Conservation (phyloP, 768 basidiomycete species). For the Coprinopsis marcescibilis region DNA sequence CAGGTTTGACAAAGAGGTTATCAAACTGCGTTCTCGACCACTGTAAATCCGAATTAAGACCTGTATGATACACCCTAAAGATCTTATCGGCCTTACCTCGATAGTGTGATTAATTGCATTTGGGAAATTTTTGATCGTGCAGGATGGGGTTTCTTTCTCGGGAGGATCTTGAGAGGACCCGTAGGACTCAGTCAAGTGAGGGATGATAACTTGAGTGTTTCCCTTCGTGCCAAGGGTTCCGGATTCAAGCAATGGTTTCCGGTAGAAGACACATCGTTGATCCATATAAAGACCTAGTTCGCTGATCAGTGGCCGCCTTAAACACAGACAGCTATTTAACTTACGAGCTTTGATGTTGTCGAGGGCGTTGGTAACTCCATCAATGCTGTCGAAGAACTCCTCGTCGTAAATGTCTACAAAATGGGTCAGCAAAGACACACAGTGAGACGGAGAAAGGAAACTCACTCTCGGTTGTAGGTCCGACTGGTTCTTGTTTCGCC, state of each 20-base stretch:
- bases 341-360: conserved; percentile 95
- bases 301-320: neutral
- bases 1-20: conserved; percentile 87
- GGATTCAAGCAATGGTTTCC: conserved; percentile 93
- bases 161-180: conserved; percentile 98
- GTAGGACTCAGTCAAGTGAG: conserved; percentile 93
- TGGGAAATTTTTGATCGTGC: conserved; percentile 98
- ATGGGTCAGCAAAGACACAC: conserved; percentile 33
- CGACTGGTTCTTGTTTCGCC: conserved; percentile 90
- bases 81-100: conserved; percentile 48
- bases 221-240: conserved; percentile 98
- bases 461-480: conserved; percentile 87
- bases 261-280: conserved; percentile 92
- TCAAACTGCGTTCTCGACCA: conserved; percentile 96
- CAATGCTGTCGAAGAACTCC: conserved; percentile 79
- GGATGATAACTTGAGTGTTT: conserved; percentile 93
- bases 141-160: conserved; percentile 94
- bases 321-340: conserved; percentile 21
- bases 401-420: conserved; percentile 82
- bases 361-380: conserved; percentile 95
- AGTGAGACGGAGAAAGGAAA: conserved; percentile 9
- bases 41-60: conserved; percentile 30
- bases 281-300: conserved; percentile 91
- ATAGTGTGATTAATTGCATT: conserved; percentile 98
- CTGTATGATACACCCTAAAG: neutral